Conservation (phyloP, 2,329 filamentous ascomycete species). For the Phaeosphaeriaceae sp. region DNA sequence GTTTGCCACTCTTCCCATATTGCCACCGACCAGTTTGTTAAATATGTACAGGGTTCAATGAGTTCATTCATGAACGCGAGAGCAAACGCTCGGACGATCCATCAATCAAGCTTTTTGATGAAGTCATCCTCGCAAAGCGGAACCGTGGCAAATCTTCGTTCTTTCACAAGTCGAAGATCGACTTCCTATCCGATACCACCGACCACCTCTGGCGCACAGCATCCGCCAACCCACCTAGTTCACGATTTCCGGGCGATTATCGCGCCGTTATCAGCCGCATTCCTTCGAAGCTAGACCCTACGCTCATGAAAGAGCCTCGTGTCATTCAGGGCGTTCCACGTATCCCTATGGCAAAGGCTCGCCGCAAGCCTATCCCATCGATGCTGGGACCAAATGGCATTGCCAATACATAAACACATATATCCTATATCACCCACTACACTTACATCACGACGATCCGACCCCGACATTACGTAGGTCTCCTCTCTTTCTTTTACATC, state of each 20-base stretch:
- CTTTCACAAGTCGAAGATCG: slow-evolving; percentile 63
- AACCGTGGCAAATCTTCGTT: slow-evolving; percentile 71
- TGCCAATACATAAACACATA: slow-evolving; percentile 36
- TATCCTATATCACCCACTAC: slow-evolving; percentile 8
- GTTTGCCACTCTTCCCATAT: slow-evolving; percentile 38
- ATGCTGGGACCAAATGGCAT: slow-evolving; percentile 44
- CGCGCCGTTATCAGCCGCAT: slow-evolving; percentile 60
- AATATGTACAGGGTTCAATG: slow-evolving; percentile 67
- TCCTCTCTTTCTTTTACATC: slow-evolving; percentile 13
- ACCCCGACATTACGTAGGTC: slow-evolving; percentile 17
- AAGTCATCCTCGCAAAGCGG: slow-evolving; percentile 80
- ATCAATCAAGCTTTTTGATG: slow-evolving; percentile 78
- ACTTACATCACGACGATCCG: slow-evolving; percentile 24
- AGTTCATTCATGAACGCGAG: slow-evolving; percentile 85
- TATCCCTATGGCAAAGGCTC: slow-evolving; percentile 57
- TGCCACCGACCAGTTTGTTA: slow-evolving; percentile 7
- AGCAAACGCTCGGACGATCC: slow-evolving; percentile 67
- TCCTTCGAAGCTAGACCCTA: slow-evolving; percentile 82
- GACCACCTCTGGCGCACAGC: slow-evolving; percentile 81
- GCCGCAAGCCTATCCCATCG: slow-evolving; percentile 57
- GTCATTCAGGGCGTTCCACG: slow-evolving; percentile 86
- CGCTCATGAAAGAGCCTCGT: slow-evolving; percentile 89
- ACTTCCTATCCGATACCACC: slow-evolving; percentile 73
- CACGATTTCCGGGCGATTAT: slow-evolving; percentile 62
- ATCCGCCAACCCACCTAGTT: slow-evolving; percentile 62